Evolutionary conservation across 2,329 filamentous ascomycete species (phyloP), one percentile per base, ranked within the genome.

Genomic region (Alternaria alternata): DNA sequence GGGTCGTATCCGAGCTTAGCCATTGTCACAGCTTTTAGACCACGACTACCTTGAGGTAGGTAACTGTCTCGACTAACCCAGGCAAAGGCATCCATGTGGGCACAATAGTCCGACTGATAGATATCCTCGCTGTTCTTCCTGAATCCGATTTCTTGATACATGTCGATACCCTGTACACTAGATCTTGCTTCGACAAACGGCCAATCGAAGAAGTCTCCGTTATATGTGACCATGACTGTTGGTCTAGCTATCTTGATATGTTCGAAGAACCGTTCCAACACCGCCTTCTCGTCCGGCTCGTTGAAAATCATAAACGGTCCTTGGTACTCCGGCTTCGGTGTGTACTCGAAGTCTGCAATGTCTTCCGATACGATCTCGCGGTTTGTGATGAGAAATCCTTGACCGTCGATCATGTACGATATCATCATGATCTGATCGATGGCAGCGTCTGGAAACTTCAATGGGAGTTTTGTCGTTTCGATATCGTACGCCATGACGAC

Each of bases 181-280:
- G 96, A 93, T 81, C 95, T 86, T 44, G 95, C 89, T 82, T 99
- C 95, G 24, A 99, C 93, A 75, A 96, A 99, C 0, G 95, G 94
- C 95, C 95, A 99, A 89, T 99, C 95, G 89, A 99, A 99, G 78
- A 99, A 99, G 83, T 99, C 95, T 82, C 95, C 95, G 92, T 99
- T 99, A 85, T 99, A 99, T n/a, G 95, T 99, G 36, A 96, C 94
- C 77, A 99, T 99, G 57, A 99, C 94, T 0, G 94, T 98, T 0
- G 95, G 95, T 61, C 91, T 88, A 1, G 93, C 93, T 77, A 97
- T 93, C 74, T 99, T 98, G 79, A 99, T 91, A 78, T 97, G 95
- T 41, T 92, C 84, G 74, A 99, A 98, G 81, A 99, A 99, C 16
- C 95, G 86, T 75, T 98, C 94, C 22, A 99, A 84, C 2, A 96